Conservation (phyloP, 2,329 filamentous ascomycete species). For the Epicoccum sorghinum region DNA sequence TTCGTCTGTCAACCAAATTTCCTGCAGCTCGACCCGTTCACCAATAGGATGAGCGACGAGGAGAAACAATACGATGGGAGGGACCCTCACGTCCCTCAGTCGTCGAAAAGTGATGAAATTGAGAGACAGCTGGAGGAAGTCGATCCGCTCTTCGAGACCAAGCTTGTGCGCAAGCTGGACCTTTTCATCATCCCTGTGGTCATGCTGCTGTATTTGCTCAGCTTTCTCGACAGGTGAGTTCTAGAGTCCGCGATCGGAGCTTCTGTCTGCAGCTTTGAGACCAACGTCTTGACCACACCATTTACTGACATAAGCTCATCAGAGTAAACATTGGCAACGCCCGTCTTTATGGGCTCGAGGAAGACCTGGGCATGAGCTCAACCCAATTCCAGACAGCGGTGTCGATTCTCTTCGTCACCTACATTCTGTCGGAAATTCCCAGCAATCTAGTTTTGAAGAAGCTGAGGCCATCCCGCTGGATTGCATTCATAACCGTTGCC, state of each 20-base stretch:
- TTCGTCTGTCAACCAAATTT: slow-evolving; percentile 9
- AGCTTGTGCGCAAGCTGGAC: slow-evolving; percentile 70
- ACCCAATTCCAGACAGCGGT: slow-evolving; percentile 69
- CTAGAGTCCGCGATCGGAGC: not conserved
- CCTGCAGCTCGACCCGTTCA: not conserved
- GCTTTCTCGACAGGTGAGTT: slow-evolving; percentile 72
- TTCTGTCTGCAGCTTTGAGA: not conserved
- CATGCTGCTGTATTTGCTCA: slow-evolving; percentile 74
- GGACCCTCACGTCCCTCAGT: slow-evolving; percentile 18
- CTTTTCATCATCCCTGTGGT: slow-evolving; percentile 68
- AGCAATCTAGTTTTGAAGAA: slow-evolving; percentile 56
- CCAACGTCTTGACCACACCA: not conserved
- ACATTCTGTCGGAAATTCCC: slow-evolving; percentile 53
- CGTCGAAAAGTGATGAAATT: slow-evolving; percentile 29
- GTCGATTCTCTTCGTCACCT: slow-evolving; percentile 54
- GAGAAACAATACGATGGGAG: slow-evolving; percentile 30
- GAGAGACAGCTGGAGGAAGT: slow-evolving; percentile 38
- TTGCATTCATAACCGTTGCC: slow-evolving; percentile 66
- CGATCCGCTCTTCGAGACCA: slow-evolving; percentile 55
- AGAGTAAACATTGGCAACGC: slow-evolving; percentile 76
- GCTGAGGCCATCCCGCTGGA: slow-evolving; percentile 52
- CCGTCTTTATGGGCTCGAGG: slow-evolving; percentile 65
- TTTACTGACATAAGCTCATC: slow-evolving; percentile 18
- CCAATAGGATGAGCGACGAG: slow-evolving; percentile 34
- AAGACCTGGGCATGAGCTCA: slow-evolving; percentile 65